Base-by-base conservation (phyloP, 352 stramenopile species). In the Pythium plurisporium region DNA sequence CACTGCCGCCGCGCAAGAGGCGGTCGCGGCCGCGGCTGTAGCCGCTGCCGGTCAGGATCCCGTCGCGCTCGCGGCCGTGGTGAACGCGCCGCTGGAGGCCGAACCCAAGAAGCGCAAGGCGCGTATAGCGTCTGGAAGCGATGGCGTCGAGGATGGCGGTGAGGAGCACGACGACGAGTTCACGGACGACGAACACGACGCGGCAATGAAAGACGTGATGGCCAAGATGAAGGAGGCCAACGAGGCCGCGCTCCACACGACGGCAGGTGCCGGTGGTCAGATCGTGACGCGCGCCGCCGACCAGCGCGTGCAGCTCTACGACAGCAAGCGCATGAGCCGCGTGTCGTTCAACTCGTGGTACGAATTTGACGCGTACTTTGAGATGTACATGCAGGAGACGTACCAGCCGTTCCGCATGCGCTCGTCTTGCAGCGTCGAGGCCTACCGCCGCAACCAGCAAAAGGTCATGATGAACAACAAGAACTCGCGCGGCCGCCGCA, bases 381-480 rank as follows among this genome's bases (percentile, higher is more conserved):
- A 92, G 57, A 71, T 87, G 71, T 92, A 92, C 76, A 92, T 92
- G 82, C 78, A 90, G 55, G 82, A 92, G 41, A 92, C 82, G 53
- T 92, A 82, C 73, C 82, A 92, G 79, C 82, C 82, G 34, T 92
- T 91, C 69, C 79, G 82, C 53, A 90, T 92, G 80, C 80, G 82
- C 48, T 92, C 82, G 50, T 90, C 79, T 42, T 92, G 82, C 65
- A 90, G 80, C 48, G 80, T 92, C 1, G 82, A 92, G 23, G 78
- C 82, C 14, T 92, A 92, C 53, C 78, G 80, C 34, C 82, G 82
- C 55, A 92, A 92, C 64, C 82, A 90, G 61, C 82, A 90, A 53
- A 92, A 92, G 64, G 80, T 90, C 43, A 92, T 90, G 82, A 80
- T 89, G 43, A 92, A 87, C 59, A 90, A 92, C 67, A 92, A 92